Evolutionary conservation across 257 asterid species (phyloP).

Genomic region (Capsicum pubescens): DNA sequence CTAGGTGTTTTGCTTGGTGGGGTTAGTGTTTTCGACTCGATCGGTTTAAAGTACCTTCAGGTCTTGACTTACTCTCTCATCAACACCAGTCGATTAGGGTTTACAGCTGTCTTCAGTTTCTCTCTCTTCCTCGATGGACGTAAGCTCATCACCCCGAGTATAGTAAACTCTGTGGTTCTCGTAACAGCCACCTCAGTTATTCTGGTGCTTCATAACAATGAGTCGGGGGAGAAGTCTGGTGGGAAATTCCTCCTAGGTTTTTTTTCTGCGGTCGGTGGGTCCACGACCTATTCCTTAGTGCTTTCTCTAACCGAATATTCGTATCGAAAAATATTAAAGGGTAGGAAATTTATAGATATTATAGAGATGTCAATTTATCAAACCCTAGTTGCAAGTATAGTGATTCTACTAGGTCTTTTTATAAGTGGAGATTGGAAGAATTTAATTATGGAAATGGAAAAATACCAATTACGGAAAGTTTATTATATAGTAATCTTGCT

Average conservation of each 20-base stretch:
- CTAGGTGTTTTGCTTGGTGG: conserved; percentile 23
- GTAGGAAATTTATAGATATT: conserved; percentile 41
- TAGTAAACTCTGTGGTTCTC: conserved; percentile 54
- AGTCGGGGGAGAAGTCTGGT: conserved; percentile 29
- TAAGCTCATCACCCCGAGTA: conserved; percentile 45
- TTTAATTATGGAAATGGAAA: conserved; percentile 54
- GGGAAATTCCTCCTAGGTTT: conserved; percentile 36
- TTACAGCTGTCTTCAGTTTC: neutral
- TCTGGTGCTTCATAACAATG: conserved; percentile 55
- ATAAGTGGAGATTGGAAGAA: conserved; percentile 68
- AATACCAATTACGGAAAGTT: conserved; percentile 49
- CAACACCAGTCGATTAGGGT: neutral
- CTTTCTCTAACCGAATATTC: conserved; percentile 45
- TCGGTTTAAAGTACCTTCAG: neutral
- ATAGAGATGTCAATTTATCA: conserved; percentile 51
- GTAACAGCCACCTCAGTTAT: conserved; percentile 51
- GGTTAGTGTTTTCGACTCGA: neutral
- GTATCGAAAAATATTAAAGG: conserved; percentile 48
- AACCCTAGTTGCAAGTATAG: conserved; percentile 44
- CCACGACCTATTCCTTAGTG: conserved; percentile 40
- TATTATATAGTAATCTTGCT: conserved; percentile 57
- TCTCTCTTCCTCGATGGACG: conserved; percentile 45
- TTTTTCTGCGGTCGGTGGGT: conserved; percentile 44
- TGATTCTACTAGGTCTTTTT: conserved; percentile 49
- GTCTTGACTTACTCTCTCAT: neutral